Percentiles rank a stretch among this genome's conserved stretches.
Evolutionary conservation across 495 filamentous ascomycete species (phyloP).

Genomic region (Hypomontagnella monticulosa): DNA sequence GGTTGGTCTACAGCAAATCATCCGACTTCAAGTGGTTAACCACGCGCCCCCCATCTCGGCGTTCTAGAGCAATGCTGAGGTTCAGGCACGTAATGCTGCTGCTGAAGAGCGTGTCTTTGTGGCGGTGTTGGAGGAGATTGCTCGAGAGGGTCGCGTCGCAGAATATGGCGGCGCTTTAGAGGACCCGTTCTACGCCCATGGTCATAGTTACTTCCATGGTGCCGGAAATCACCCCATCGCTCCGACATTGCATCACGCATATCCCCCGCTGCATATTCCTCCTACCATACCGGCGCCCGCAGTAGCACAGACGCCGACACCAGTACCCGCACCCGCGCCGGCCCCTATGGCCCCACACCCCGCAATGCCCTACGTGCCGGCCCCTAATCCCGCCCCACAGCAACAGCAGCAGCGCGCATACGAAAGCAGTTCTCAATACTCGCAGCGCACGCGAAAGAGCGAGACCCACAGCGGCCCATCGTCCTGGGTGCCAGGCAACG

Average conservation of each 20-base stretch:
- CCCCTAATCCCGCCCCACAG: no score
- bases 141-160: constrained; percentile 2
- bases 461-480: background rate
- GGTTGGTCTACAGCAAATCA: constrained; percentile 5
- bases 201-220: background rate
- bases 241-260: no score
- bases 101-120: constrained; percentile 15
- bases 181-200: constrained; percentile 29
- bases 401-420: no score
- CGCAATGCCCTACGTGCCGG: no score
- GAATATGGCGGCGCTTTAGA: background rate
- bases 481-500: background rate
- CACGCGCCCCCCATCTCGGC: constrained; percentile 28
- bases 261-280: no score
- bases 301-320: no score
- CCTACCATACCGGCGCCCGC: no score
- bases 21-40: constrained; percentile 19
- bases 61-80: constrained; percentile 29
- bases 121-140: background rate
- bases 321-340: no score
- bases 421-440: background rate
- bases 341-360: no score
- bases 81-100: constrained; percentile 14
- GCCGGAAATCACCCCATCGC: no score
- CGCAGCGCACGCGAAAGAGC: background rate